Conservation (phyloP, 805 yeast species). For the Ogataea trehaloabstinens region DNA sequence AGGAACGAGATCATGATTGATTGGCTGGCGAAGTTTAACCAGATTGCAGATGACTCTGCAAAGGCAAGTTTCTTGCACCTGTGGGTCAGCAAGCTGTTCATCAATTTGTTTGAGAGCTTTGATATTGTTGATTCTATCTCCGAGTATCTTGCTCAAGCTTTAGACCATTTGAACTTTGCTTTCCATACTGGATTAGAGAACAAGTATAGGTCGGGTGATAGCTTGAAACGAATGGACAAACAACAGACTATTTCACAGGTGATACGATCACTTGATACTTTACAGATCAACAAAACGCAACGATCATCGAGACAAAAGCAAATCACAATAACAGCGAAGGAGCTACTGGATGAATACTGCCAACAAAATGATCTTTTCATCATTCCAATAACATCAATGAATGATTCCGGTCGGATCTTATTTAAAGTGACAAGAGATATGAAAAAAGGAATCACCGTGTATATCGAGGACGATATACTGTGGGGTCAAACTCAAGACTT, state of each 20-base stretch:
- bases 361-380: constrained; percentile 44
- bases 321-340: constrained; percentile 48
- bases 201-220: not conserved
- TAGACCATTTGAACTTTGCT: constrained; percentile 14
- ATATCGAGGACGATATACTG: constrained; percentile 64
- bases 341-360: constrained; percentile 66
- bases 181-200: constrained; percentile 13
- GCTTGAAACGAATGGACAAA: not conserved
- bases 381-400: constrained; percentile 27
- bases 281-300: not conserved
- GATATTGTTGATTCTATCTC: constrained; percentile 7
- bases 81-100: constrained; percentile 7
- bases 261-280: constrained; percentile 3
- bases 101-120: constrained; percentile 1
- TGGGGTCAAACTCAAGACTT: constrained; percentile 35
- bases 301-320: constrained; percentile 20
- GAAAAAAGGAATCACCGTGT: constrained; percentile 38
- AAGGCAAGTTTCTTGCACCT: constrained; percentile 9
- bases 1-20: constrained; percentile 19
- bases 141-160: constrained; percentile 9
- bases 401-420: constrained; percentile 39
- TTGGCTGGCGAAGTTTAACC: constrained; percentile 15
- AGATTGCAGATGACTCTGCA: not conserved
- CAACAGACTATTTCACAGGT: constrained; percentile 10
- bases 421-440: constrained; percentile 41